Percentiles rank a stretch among this genome's conserved stretches.
phyloP scores from a whole-genome alignment of 202 grass and related monocot species.

The Zoysia matrella region DNA sequence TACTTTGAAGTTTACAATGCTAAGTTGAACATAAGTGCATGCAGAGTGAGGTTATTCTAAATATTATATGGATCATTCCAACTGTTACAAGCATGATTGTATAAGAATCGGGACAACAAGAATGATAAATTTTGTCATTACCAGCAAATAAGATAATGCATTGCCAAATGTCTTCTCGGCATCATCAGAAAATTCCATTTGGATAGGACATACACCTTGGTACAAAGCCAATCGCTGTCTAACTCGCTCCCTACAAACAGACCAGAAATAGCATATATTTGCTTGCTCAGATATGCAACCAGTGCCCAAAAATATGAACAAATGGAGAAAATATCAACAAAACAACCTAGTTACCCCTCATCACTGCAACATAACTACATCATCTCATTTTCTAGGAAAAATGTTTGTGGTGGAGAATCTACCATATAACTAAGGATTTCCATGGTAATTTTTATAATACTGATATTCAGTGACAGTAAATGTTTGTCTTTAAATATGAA shows the following conservation, averaged over 20 bases:
- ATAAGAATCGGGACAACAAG: not conserved
- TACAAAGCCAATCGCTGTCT: conserved; percentile 93
- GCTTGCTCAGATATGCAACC: conserved; percentile 20
- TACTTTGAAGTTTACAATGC: conserved; percentile 8
- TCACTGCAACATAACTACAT: conserved; percentile 2
- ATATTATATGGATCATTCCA: not conserved
- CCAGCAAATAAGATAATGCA: conserved; percentile 89
- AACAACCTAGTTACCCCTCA: conserved; percentile 20
- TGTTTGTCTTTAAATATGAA: not conserved
- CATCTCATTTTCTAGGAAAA: conserved; percentile 14
- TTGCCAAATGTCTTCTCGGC: conserved; percentile 84
- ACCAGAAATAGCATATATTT: conserved; percentile 23
- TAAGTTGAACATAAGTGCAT: conserved; percentile 27
- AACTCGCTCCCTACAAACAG: conserved; percentile 82
- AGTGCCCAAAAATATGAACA: conserved; percentile 28
- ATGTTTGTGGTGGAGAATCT: conserved; percentile 29
- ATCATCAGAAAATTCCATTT: conserved; percentile 84
- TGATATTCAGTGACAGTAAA: not conserved
- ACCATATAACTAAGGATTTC: not conserved
- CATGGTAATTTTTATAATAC: not conserved
- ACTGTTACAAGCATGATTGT: not conserved
- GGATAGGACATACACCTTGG: conserved; percentile 89
- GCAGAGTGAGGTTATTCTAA: not conserved
- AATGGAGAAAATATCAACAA: conserved; percentile 23
- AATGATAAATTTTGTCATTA: conserved; percentile 41